Base-by-base conservation (phyloP, 1,139 yeast genomes). In the Blastobotrys petasosporus region DNA sequence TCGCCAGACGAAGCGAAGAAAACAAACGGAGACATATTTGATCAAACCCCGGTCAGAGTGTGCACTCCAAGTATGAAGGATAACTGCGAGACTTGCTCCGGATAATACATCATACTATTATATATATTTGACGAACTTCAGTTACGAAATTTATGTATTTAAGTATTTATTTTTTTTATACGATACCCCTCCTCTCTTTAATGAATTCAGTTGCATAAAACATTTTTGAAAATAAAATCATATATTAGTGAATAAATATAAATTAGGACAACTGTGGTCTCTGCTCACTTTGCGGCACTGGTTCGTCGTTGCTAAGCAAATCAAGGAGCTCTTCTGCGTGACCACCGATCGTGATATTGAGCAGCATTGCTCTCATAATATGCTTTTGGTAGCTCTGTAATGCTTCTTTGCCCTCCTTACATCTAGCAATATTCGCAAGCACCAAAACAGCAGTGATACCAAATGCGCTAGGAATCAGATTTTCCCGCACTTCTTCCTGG, bases 361-460 rank as follows among this genome's bases (percentile, higher is more conserved):
- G 41, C 17, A 50, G 33, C 37, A 55, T 51, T 8, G 66, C 60
- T 10, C 49, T 54, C 32, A 58, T 47, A 23, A 64, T 49, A 2
- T 52, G 55, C 7, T 53, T 51, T 2, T 56, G 49, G 11, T 46
- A 41, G 4, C 63, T 59, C 39, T 51, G 51, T 37, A 67, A 50
- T 28, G 62, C 49, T 12, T 45, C 48, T 40, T 55, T 55, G 9
- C 72, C 72, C 12, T 57, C 58, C 33, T 54, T 56, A 39, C 63
- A 60, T 25, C 59, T 51, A 4, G 69, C 68, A 16, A 68, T 54
- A 49, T 69, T 69, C 41, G 64, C 67, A 23, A 69, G 55, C 0
- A 68, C 68, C 35, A 66, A 52, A 1, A 66, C 63, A 1, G 68
- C 68, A 1, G 69, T 63, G 29, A 56, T 57, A 9, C 64, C 63